Base-by-base conservation (phyloP, 352 stramenopile species). In the Plasmopara halstedii region DNA sequence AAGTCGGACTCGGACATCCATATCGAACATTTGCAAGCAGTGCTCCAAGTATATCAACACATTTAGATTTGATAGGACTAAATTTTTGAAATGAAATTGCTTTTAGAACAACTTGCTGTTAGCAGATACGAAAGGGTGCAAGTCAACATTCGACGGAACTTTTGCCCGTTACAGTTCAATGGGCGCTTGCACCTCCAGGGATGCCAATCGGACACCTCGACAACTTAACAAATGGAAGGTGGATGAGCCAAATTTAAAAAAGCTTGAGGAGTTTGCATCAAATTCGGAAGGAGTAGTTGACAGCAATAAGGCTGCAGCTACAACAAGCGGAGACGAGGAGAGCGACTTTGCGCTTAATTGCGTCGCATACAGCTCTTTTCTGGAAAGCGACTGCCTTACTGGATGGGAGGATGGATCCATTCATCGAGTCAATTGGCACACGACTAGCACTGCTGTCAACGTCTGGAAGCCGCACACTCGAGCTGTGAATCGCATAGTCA, bases 321-420 rank as follows among this genome's bases (percentile, higher is more conserved):
- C 37, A 7, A 18, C 40, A 25, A 36, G 25, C 15, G 17, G 10
- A 29, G 37, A 8, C 15, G 31, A 67, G 8, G 46, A 61, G 27
- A 58, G 32, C 26, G 50, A 71, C 5, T 44, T 83, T 32, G 70
- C 59, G 18, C 64, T 88, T 8, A 84, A 83, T 43, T 68, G 57
- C 25, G 56, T 86, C 42, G 47, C 61, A 11, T 70, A 64, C 41
- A 71, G 71, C 45, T 39, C 51, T 0, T 46, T 57, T 11, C 40
- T 64, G 23, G 47, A 37, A 5, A 58, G 34, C 0, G 45, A 64
- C 6, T 89, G 75, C 39, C 46, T 83, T 14, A 72, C 67, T 4
- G 78, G 62, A 2, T 93, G 81, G 78, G 78, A 90, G 34, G 81
- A 93, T 32, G 81, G 78, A 11, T 64, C 56, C n/a, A 69, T 93